Conservation (phyloP, 106 monocot species). For the Allium fistulosum region DNA sequence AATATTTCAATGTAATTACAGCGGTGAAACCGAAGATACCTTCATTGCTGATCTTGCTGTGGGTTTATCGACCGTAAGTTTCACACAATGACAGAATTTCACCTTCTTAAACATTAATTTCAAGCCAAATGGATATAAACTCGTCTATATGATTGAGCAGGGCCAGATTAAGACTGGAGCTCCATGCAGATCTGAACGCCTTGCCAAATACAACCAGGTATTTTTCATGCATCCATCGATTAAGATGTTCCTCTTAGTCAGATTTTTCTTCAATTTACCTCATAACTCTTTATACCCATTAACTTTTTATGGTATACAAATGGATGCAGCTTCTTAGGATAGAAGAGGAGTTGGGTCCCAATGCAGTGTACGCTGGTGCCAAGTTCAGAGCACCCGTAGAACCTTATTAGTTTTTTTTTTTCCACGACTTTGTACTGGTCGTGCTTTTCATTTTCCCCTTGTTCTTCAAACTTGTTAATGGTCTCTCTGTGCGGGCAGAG, state of each 20-base stretch:
- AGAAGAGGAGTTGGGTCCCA: slow-evolving; percentile 86
- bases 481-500: background rate
- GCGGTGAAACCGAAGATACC: slow-evolving; percentile 99
- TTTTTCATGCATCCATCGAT: background rate
- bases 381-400: slow-evolving; percentile 87
- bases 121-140: no score
- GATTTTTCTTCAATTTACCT: background rate
- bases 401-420: slow-evolving; percentile 46
- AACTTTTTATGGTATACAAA: background rate
- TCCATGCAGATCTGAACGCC: slow-evolving; percentile 75
- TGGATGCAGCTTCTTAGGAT: slow-evolving; percentile 79
- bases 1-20: slow-evolving; percentile 11
- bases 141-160: slow-evolving; percentile 11
- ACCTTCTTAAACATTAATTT: no score
- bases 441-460: background rate
- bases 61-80: slow-evolving; percentile 79
- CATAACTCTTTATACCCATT: slow-evolving; percentile 32
- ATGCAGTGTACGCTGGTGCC: slow-evolving; percentile 82
- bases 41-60: slow-evolving; percentile 97
- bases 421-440: background rate
- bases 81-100: no score
- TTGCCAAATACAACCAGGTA: slow-evolving; percentile 81
- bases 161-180: slow-evolving; percentile 85
- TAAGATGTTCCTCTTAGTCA: background rate
- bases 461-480: background rate